These are phyloP conservation scores for Amphicarpaea edgeworthii DNA, from an alignment of 306 rosid genomes.

Conservation along the genomic window DNA sequence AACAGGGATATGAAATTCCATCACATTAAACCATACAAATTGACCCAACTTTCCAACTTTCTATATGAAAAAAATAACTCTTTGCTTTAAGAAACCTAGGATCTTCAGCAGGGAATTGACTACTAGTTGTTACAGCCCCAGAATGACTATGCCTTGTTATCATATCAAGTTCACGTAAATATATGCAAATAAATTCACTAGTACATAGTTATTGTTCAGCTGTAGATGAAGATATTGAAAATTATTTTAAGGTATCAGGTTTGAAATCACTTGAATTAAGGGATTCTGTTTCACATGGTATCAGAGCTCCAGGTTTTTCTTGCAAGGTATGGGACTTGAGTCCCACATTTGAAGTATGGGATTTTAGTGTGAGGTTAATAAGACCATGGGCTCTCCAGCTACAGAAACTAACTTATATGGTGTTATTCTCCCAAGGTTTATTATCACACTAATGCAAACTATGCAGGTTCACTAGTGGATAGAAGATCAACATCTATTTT, in stretches of 20 bases:
- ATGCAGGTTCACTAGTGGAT: not conserved
- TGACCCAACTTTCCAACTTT: constrained; percentile 6
- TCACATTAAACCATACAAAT: not conserved
- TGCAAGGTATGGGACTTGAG: too few relatives aligned
- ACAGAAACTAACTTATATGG: not conserved
- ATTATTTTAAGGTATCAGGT: not conserved
- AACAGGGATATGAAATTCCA: not conserved
- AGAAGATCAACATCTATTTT: not conserved
- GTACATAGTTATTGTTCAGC: not conserved
- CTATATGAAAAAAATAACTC: not conserved
- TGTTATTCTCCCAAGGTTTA: not conserved
- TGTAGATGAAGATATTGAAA: not conserved
- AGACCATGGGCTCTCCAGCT: not conserved
- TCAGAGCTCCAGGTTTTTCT: not conserved
- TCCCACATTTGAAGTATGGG: too few relatives aligned
- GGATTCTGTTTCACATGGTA: not conserved
- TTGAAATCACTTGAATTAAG: not conserved
- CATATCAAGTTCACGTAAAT: not conserved
- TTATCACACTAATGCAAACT: not conserved
- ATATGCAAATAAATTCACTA: not conserved
- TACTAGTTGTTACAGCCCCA: constrained; percentile 8
- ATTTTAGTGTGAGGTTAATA: too few relatives aligned
- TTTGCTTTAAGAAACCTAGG: not conserved
- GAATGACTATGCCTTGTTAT: not conserved
- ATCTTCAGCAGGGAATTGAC: not conserved